Evolutionary conservation across 139 green algal genomes (phyloP).

Genomic region (Parachlorella kessleri): DNA sequence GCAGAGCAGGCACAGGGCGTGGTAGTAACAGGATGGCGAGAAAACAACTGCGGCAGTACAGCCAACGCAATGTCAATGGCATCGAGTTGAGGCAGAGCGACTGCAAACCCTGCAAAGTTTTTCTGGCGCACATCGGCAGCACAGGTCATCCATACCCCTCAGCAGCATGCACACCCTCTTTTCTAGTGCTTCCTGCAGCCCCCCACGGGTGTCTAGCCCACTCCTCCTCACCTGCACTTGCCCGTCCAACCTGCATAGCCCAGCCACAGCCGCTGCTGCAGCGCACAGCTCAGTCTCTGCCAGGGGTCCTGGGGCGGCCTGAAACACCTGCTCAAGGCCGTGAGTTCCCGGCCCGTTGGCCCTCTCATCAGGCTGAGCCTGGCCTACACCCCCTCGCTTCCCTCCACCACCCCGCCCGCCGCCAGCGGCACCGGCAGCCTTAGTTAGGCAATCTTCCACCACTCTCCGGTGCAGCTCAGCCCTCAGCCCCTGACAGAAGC

Average conservation of each 20-base stretch:
- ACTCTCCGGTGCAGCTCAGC: slow-evolving; percentile 16
- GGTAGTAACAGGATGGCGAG: not conserved
- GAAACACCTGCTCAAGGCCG: too few species aligned
- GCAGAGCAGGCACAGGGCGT: not conserved
- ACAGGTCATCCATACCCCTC: not conserved
- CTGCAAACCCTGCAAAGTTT: not conserved
- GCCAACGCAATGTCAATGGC: not conserved
- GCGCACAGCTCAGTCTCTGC: slow-evolving; percentile 34
- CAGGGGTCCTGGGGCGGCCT: not conserved
- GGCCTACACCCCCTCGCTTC: not conserved
- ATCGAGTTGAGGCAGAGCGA: not conserved
- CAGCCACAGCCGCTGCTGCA: slow-evolving; percentile 11
- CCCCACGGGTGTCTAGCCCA: not conserved
- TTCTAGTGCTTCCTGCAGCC: not conserved
- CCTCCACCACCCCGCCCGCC: too few species aligned
- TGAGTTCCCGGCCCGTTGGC: too few species aligned
- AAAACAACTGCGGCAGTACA: not conserved
- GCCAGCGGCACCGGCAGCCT: not conserved
- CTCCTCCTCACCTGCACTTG: slow-evolving; percentile 1
- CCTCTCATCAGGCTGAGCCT: too few species aligned
- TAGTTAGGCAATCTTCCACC: not conserved
- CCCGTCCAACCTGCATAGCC: slow-evolving; percentile 5
- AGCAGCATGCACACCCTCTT: not conserved
- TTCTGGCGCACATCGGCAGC: too few species aligned
- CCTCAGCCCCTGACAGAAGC: not conserved